Evolutionary conservation across 257 asterid species (phyloP).

Genomic region (Solanum chiquidenum): DNA sequence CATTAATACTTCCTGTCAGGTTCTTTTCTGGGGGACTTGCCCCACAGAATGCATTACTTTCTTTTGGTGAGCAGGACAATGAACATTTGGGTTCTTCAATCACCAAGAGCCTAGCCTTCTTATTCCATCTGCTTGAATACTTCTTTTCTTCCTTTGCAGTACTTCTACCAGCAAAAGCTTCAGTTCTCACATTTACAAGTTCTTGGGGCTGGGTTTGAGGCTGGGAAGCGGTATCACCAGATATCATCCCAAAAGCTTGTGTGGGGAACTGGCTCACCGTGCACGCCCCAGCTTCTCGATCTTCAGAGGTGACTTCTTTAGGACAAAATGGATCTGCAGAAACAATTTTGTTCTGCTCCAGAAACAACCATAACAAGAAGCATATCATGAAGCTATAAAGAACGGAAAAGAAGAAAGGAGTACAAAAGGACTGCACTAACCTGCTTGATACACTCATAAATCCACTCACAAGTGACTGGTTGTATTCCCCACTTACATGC

Average conservation of each 20-base stretch:
- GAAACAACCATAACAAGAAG: constrained; percentile 7
- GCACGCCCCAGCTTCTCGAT: constrained; percentile 50
- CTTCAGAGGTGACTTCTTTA: constrained; percentile 56
- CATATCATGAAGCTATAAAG: constrained; percentile 10
- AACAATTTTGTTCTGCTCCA: constrained; percentile 69
- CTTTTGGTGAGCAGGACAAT: constrained; percentile 6
- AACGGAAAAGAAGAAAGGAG: background rate
- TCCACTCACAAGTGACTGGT: constrained; percentile 76
- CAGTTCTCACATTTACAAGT: constrained; percentile 21
- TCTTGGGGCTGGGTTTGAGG: constrained; percentile 35
- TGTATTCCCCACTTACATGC: constrained; percentile 76
- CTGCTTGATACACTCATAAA: constrained; percentile 73
- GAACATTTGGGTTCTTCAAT: constrained; percentile 19
- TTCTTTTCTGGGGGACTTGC: constrained; percentile 18
- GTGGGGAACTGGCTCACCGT: constrained; percentile 64
- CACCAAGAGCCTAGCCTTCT: constrained; percentile 41
- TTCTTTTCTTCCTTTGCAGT: constrained; percentile 17
- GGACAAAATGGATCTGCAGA: constrained; percentile 57
- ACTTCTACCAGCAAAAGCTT: constrained; percentile 12
- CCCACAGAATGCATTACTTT: constrained; percentile 6
- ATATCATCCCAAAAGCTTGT: constrained; percentile 38
- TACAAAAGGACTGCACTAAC: constrained; percentile 21
- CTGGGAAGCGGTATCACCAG: constrained; percentile 43
- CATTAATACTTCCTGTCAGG: constrained; percentile 26
- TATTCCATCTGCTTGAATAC: constrained; percentile 24